Conservation (phyloP, 257 asterid genomes). For the Solanum chaucha region DNA sequence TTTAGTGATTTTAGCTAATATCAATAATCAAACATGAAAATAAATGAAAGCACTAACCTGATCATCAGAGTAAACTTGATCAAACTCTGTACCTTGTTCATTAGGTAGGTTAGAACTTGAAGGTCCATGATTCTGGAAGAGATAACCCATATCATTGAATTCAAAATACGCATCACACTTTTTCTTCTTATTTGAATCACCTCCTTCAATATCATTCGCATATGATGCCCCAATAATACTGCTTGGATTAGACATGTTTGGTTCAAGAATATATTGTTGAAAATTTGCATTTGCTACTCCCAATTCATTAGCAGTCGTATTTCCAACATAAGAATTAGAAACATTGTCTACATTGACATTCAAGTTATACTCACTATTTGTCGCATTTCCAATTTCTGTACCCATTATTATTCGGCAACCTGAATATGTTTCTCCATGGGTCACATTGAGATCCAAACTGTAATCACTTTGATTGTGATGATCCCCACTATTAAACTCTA, state of each 20-base stretch:
- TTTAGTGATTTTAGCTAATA: too few species aligned
- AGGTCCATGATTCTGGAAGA: neutral
- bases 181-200: neutral
- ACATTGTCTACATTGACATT: neutral
- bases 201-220: neutral
- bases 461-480: neutral
- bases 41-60: neutral
- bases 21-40: neutral
- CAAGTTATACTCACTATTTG: neutral
- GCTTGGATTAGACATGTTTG: neutral
- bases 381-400: too few species aligned
- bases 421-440: neutral
- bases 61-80: neutral
- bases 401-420: neutral
- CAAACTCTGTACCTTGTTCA: neutral
- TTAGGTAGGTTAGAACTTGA: neutral
- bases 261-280: neutral
- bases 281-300: neutral
- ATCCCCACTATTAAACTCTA: neutral
- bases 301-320: neutral
- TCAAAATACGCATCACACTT: neutral
- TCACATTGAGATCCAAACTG: too few species aligned
- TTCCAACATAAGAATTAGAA: neutral
- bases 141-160: neutral
- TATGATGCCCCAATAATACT: neutral